Evolutionary conservation across 2,329 filamentous ascomycete genomes (phyloP), one percentile per base, ranked within the genome.

Genomic region (Fusarium penzigii): DNA sequence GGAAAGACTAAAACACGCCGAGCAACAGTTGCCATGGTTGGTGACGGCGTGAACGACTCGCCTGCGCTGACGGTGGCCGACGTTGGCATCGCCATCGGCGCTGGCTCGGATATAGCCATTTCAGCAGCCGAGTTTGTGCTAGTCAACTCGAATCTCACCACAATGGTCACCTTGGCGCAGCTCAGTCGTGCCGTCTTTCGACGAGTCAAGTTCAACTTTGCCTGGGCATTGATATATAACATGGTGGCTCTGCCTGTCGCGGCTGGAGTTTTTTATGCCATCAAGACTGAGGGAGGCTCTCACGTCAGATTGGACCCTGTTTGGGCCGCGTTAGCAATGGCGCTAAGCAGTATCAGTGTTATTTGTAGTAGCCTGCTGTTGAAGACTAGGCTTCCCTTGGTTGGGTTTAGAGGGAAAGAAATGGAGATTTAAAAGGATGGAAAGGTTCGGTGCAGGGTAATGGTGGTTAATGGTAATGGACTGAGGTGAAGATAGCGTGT

Each of bases 41-140:
- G 86, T 44, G 86, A 89, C 61, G 86, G 86, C 39, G 85, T 88
- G 55, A 89, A 89, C 62, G 86, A 89, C 66, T 82, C 85, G 0
- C 85, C 85, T 1, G 86, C 86, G 11, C 77, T 89, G 10, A 79
- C 82, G 1, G 79, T 79, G 2, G 84, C 86, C 36, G 86, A 89
- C 57, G 79, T 88, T 1, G 84, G 84, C 46, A 87, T 89, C 51
- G 85, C 86, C 11, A 84, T 89, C 62, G 84, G 83, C 8, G 84
- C 81, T 0, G 86, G 86, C 17, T 86, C 83, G 1, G 86, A 89
- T 64, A 81, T 89, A 9, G 86, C 86, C 3, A 79, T 89, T 48
- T 82, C 80, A 10, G 82, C 83, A 0, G 84, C 86, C 0, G 81
- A 80, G 16, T 88, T 89, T 66, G 83, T 89, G 44, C 76, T 89